These are phyloP conservation scores for Cordyceps cicadae DNA, from an alignment of 2,329 filamentous ascomycete species.

Conservation along the genomic window DNA sequence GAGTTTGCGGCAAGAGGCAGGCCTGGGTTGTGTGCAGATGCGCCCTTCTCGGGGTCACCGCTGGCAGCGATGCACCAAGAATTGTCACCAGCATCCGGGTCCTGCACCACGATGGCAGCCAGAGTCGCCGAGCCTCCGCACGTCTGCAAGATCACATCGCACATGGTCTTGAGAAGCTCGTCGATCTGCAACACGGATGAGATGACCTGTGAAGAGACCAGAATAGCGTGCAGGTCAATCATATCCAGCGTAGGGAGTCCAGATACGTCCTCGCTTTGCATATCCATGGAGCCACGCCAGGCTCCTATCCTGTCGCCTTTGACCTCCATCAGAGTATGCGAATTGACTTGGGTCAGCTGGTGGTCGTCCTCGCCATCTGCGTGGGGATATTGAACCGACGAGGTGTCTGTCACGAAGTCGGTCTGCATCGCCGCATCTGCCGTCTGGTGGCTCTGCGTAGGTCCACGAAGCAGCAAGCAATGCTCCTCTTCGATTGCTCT, in stretches of 20 bases:
- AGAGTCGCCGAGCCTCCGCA: slow-evolving; percentile 63
- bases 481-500: slow-evolving; percentile 61
- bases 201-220: slow-evolving; percentile 71
- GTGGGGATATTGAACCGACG: slow-evolving; percentile 43
- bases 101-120: slow-evolving; percentile 66
- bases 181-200: slow-evolving; percentile 72
- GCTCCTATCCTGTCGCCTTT: slow-evolving; percentile 52
- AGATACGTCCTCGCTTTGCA: slow-evolving; percentile 46
- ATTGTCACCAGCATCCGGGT: slow-evolving; percentile 38
- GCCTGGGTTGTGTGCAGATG: slow-evolving; percentile 57
- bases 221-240: slow-evolving; percentile 71
- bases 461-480: slow-evolving; percentile 56
- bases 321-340: slow-evolving; percentile 38
- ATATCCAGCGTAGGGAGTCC: slow-evolving; percentile 71
- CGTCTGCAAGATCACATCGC: slow-evolving; percentile 70
- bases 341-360: slow-evolving; percentile 33
- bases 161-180: slow-evolving; percentile 70
- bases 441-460: slow-evolving; percentile 48
- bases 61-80: slow-evolving; percentile 66
- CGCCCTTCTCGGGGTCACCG: slow-evolving; percentile 61
- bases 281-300: slow-evolving; percentile 53
- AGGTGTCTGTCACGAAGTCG: slow-evolving; percentile 53
- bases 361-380: slow-evolving; percentile 37
- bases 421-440: slow-evolving; percentile 62
- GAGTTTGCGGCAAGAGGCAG: slow-evolving; percentile 57